Base-by-base conservation (phyloP, 495 filamentous ascomycete species). In the Aspergillus campestris region DNA sequence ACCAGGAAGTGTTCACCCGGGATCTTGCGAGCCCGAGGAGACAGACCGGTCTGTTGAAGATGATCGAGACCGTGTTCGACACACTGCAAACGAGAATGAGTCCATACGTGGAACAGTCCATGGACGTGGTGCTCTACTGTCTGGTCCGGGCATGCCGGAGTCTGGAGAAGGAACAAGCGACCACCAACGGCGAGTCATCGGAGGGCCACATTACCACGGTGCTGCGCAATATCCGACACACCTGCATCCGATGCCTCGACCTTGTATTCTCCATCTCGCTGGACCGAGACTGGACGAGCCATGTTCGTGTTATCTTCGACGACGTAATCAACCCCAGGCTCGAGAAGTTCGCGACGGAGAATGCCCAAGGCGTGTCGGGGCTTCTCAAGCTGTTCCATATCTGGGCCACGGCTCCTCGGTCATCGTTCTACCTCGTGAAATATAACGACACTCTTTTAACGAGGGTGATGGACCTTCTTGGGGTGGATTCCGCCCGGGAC, bases 1-100 rank as follows among this genome's bases (percentile, higher is more conserved):
- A 83, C 24, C 62, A 74, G 29, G 53, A 65, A 12, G 47, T 67
- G 0, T 71, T 89, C 40, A 53, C 66, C 2, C 56, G 63, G 10
- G 79, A 83, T 37, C 39, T 79, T 1, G 56, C 87, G 3, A 78
- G 73, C 15, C 66, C 72, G 11, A 78, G 89, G 49, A 90, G 89
- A 65, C 91, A 95, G 56, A 69, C 89, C 42, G 92, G 92, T 61
- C 70, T 95, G 50, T 60, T 95, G 34, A 89, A 89, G 57, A 91
- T 97, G 87, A 71, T 92, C 35, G 82, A 89, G 42, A 81, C 88
- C n/a, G 77, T 97, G 57, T 79, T 95, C 49, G 81, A 82, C 18
- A 86, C 89, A 29, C 74, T 96, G 18, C 86, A 88, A 35, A 79
- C 70, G 11, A 80, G 77, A 14, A 75, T 94, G 44, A 46, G 62